phyloP scores from a whole-genome alignment of 106 monocot genomes.

The Dendrobium chrysotoxum region DNA sequence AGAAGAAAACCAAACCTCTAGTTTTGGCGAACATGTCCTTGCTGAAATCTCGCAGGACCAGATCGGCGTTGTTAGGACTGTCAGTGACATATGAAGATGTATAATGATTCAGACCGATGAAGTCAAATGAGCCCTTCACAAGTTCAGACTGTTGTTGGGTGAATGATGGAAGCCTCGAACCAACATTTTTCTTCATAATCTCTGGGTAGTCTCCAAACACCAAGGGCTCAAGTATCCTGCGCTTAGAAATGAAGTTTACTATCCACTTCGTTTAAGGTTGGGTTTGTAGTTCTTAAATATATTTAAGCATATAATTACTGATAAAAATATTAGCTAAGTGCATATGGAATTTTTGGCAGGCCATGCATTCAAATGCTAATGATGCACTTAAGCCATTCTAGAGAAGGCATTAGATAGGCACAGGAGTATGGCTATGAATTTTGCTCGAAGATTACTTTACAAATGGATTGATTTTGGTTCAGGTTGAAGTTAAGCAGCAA shows the following conservation, averaged over 20 bases:
- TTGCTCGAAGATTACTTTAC: too few relatives aligned
- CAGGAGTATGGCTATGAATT: too few relatives aligned
- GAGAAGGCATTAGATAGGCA: too few relatives aligned
- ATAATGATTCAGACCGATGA: conserved; percentile 35
- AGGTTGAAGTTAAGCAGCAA: too few relatives aligned
- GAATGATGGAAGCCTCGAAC: conserved; percentile 26
- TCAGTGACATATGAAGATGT: conserved; percentile 21
- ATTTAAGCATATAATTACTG: too few relatives aligned
- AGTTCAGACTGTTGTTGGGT: conserved; percentile 12
- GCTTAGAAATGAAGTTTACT: background rate
- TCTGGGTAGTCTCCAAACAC: conserved; percentile 37
- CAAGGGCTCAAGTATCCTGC: conserved; percentile 28
- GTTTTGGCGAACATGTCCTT: conserved; percentile 22
- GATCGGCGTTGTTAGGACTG: background rate
- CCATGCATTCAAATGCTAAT: too few relatives aligned
- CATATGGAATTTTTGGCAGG: too few relatives aligned
- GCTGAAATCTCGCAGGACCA: conserved; percentile 11
- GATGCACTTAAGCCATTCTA: too few relatives aligned
- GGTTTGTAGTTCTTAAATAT: too few relatives aligned
- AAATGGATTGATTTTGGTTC: too few relatives aligned
- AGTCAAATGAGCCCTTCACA: conserved; percentile 37
- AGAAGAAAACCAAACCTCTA: conserved; percentile 14
- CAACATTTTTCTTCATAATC: conserved; percentile 35
- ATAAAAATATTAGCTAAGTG: too few relatives aligned
- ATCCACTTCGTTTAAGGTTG: too few relatives aligned